phyloP scores from a whole-genome alignment of 352 stramenopile genomes.

The Globisporangium recalcitrans region DNA sequence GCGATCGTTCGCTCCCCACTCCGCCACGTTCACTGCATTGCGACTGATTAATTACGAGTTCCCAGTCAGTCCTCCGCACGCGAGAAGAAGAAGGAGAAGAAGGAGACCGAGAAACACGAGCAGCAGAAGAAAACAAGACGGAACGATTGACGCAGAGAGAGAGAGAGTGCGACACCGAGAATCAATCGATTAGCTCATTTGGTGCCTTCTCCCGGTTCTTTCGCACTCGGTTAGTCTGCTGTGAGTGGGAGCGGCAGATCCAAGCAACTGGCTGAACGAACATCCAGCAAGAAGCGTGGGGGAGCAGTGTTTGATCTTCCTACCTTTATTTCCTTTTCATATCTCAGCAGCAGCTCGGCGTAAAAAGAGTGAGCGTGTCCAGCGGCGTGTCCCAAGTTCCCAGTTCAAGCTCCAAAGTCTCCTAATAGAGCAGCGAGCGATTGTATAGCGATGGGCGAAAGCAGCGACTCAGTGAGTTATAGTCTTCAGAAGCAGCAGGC shows the following conservation, averaged over 20 bases:
- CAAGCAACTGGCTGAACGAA: too few relatives aligned
- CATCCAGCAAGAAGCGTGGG: neutral
- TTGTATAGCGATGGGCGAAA: neutral
- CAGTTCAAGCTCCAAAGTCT: neutral
- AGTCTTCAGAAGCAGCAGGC: slow-evolving; percentile 4
- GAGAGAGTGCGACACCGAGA: neutral
- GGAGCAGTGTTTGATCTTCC: neutral
- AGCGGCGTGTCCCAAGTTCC: neutral
- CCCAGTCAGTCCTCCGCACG: too few relatives aligned
- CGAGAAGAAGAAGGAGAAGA: neutral
- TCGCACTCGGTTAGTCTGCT: neutral
- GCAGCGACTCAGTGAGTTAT: neutral
- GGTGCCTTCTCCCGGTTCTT: neutral
- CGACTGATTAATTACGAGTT: neutral
- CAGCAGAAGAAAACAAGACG: neutral
- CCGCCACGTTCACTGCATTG: neutral
- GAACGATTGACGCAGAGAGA: neutral
- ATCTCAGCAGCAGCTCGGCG: neutral
- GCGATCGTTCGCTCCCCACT: neutral
- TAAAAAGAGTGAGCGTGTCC: neutral
- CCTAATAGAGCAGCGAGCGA: too few relatives aligned
- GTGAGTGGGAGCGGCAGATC: neutral
- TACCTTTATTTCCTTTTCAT: neutral
- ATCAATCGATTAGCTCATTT: neutral
- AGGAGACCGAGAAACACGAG: neutral